These are phyloP conservation scores for Candida gorgasii DNA, from an alignment of 805 yeast genomes.

Conservation along the genomic window DNA sequence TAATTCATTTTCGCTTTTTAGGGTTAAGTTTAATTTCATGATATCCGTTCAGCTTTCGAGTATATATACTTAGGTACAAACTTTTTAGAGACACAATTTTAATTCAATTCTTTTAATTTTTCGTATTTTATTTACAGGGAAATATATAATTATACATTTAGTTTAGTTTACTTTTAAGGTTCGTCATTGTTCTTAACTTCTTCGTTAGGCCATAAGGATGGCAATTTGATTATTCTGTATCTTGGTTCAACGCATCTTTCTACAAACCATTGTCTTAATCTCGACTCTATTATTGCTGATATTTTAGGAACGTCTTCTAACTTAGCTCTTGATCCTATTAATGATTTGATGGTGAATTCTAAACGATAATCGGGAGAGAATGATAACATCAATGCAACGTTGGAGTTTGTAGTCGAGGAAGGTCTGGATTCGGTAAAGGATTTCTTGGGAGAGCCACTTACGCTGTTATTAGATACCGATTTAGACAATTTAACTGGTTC, in stretches of 20 bases:
- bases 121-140: constrained; percentile 1
- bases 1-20: not conserved
- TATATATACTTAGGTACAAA: no score
- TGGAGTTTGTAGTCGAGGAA: constrained; percentile 23
- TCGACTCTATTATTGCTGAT: constrained; percentile 77
- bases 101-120: not conserved
- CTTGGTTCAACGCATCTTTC: constrained; percentile 94
- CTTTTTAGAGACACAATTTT: no score
- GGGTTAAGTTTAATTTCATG: not conserved
- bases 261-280: constrained; percentile 82
- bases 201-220: constrained; percentile 76
- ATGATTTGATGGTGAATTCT: constrained; percentile 83
- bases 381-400: constrained; percentile 81
- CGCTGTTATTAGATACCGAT: not conserved
- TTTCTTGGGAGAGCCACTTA: constrained; percentile 3
- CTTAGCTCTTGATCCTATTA: constrained; percentile 91
- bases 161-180: constrained; percentile 11
- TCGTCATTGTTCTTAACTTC: constrained; percentile 40
- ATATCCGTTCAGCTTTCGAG: not conserved
- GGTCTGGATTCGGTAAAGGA: not conserved
- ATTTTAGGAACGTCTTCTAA: constrained; percentile 92
- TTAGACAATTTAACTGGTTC: constrained; percentile 3
- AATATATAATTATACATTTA: not conserved
- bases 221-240: constrained; percentile 80
- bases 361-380: constrained; percentile 89